phyloP scores from a whole-genome alignment of 257 asterid genomes.

The Coffea eugenioides region DNA sequence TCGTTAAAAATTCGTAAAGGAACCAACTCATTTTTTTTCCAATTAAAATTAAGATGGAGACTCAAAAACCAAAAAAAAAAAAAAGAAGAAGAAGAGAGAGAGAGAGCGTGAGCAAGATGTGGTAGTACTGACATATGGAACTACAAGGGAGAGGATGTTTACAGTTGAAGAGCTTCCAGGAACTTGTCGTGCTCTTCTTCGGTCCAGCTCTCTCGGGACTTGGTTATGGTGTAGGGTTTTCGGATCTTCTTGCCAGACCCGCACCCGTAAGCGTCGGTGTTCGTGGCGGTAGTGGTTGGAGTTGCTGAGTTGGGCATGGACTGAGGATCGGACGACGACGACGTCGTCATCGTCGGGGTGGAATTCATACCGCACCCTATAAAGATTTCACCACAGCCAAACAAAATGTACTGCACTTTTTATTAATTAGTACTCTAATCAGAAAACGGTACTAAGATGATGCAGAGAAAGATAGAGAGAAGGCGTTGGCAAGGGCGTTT shows the following conservation, averaged over 20 bases:
- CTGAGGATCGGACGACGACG: conserved; percentile 25
- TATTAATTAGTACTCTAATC: no score
- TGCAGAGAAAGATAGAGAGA: background rate
- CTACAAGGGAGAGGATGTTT: conserved; percentile 7
- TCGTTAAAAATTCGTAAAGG: no score
- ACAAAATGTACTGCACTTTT: no score
- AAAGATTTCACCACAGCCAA: no score
- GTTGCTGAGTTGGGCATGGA: conserved; percentile 26
- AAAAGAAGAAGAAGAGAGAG: background rate
- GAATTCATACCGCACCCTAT: conserved; percentile 38
- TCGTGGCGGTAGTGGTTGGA: conserved; percentile 27
- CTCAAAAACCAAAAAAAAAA: no score
- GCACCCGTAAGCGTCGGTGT: conserved; percentile 22
- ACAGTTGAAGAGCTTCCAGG: conserved; percentile 92
- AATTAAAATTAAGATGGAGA: no score
- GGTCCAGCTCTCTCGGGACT: conserved; percentile 91
- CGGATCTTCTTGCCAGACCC: conserved; percentile 62
- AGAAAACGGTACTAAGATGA: background rate
- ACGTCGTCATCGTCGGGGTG: background rate
- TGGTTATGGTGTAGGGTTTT: conserved; percentile 83
- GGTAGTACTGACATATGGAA: background rate
- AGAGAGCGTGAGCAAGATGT: background rate
- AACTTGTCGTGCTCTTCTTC: conserved; percentile 93
- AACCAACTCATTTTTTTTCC: no score
- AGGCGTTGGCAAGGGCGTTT: conserved; percentile 20